A percentile compares a stretch with the other conserved stretches of the same genome.
Evolutionary conservation across 192 early-diverging fungal species (phyloP).

Genomic region (Pilobolus umbonatus): DNA sequence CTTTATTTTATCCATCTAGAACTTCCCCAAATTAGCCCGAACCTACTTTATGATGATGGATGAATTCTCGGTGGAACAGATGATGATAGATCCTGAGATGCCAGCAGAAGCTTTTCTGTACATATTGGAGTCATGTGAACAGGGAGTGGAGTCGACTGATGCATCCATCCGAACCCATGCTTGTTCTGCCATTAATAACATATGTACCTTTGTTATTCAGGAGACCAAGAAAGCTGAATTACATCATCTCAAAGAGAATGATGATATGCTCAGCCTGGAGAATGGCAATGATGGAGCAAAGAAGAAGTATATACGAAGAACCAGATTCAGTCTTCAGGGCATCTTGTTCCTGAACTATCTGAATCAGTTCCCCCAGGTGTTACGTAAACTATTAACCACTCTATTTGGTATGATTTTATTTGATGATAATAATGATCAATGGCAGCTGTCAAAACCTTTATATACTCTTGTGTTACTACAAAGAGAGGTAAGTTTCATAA

Average conservation of each 20-base stretch:
- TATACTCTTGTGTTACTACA: slow-evolving; percentile 73
- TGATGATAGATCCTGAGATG: slow-evolving; percentile 54
- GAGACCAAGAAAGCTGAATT: slow-evolving; percentile 22
- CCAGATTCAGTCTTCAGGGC: no score
- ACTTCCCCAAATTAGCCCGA: slow-evolving; percentile 52
- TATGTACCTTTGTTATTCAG: slow-evolving; percentile 63
- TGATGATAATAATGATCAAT: slow-evolving; percentile 78
- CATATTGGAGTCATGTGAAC: slow-evolving; percentile 65
- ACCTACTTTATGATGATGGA: slow-evolving; percentile 66
- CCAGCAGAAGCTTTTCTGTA: slow-evolving; percentile 57
- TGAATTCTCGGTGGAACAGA: slow-evolving; percentile 61
- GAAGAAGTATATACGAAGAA: slow-evolving; percentile 37
- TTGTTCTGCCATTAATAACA: slow-evolving; percentile 66
- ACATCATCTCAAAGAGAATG: not conserved
- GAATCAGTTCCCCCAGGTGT: slow-evolving; percentile 53
- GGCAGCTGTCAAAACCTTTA: slow-evolving; percentile 77
- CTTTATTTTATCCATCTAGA: slow-evolving; percentile 36
- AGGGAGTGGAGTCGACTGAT: slow-evolving; percentile 62
- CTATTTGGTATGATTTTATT: slow-evolving; percentile 74
- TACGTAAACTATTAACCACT: slow-evolving; percentile 56
- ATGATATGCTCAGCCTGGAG: not conserved
- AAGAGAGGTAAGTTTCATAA: slow-evolving; percentile 44
- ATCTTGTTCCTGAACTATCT: slow-evolving; percentile 53
- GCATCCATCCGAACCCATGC: slow-evolving; percentile 51
- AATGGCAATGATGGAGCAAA: not conserved